Percentiles rank a stretch among this genome's conserved stretches.
Evolutionary conservation across 1,284 basidiomycete species (phyloP).

Genomic region (Amylostereum areolatum): DNA sequence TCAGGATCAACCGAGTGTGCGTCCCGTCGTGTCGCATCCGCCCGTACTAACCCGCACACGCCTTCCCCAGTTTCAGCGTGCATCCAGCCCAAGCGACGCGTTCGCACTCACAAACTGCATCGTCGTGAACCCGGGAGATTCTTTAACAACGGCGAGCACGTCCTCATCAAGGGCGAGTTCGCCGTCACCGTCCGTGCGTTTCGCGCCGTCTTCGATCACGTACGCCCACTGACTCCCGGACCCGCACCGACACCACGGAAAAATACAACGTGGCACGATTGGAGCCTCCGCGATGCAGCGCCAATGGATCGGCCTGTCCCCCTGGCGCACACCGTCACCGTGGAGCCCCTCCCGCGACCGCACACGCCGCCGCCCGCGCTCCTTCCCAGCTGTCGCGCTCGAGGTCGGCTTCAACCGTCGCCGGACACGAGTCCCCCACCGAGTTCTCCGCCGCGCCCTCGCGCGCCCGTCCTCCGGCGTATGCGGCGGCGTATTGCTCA

Average conservation of each 20-base stretch:
- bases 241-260: slow-evolving; percentile 68
- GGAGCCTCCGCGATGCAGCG: slow-evolving; percentile 69
- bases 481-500: slow-evolving; percentile 65
- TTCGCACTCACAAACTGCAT: slow-evolving; percentile 82
- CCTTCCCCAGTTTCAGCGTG: slow-evolving; percentile 47
- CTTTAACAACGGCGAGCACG: slow-evolving; percentile 63
- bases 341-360: slow-evolving; percentile 60
- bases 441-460: slow-evolving; percentile 80
- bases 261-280: slow-evolving; percentile 55
- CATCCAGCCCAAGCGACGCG: slow-evolving; percentile 48
- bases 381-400: slow-evolving; percentile 73
- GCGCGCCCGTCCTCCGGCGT: slow-evolving; percentile 64
- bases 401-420: slow-evolving; percentile 75
- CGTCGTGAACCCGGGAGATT: slow-evolving; percentile 75
- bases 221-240: background rate
- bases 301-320: slow-evolving; percentile 82
- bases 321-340: slow-evolving; percentile 66
- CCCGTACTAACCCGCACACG: too few relatives aligned
- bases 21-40: too few relatives aligned
- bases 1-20: too few relatives aligned
- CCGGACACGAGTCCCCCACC: slow-evolving; percentile 60
- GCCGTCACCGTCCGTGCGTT: slow-evolving; percentile 63
- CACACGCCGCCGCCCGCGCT: slow-evolving; percentile 50
- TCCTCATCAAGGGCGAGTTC: slow-evolving; percentile 66
- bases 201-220: background rate